Base-by-base conservation (phyloP, 78 protist species). In the Goniomonas avonlea region DNA sequence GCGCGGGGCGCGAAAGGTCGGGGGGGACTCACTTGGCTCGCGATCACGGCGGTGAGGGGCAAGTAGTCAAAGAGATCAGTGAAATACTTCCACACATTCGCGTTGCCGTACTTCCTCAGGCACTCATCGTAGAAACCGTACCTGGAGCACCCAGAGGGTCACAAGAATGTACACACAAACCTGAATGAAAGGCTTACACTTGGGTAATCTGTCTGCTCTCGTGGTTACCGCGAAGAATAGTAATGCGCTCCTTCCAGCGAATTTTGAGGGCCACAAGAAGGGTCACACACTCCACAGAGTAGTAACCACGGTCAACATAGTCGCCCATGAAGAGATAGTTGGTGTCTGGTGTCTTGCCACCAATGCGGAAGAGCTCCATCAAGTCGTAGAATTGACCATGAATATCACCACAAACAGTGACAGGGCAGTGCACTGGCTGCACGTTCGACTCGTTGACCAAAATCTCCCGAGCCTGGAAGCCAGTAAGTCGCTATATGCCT, bases 51-150 rank as follows among this genome's bases (percentile, higher is more conserved):
- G 25, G 95, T 81, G 40, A 94, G 81, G 27, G 97, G 93, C 2
- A 94, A 58, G 83, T 85, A 90, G 69, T 94, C 93, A 70, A 94
- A 94, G 27, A 91, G 40, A 47, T 91, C 93, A 7, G 97, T 94
- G 85, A 90, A 96, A 55, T 60, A 55, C 84, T 79, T 76, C 97
- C 97, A 95, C 20, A 95, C 93, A 37, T 84, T 82, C n/a, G 94
- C 90, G 45, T 35, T 88, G 61, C 94, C 94, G 77, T 92, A 94
- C 83, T 91, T 89, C 61, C 92, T 60, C 66, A 91, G 41, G 87
- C 96, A 92, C 80, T 95, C 98, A 71, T 93, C 96, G 77, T 92
- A 95, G 84, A 93, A 92, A 23, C 98, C 98, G 55, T 94, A 91
- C 8, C 31, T 61, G 50, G 50, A 43, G 50, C 50, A 43, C 8